Conservation (phyloP, 2,329 filamentous ascomycete genomes). For the Thielaviopsis populi region DNA sequence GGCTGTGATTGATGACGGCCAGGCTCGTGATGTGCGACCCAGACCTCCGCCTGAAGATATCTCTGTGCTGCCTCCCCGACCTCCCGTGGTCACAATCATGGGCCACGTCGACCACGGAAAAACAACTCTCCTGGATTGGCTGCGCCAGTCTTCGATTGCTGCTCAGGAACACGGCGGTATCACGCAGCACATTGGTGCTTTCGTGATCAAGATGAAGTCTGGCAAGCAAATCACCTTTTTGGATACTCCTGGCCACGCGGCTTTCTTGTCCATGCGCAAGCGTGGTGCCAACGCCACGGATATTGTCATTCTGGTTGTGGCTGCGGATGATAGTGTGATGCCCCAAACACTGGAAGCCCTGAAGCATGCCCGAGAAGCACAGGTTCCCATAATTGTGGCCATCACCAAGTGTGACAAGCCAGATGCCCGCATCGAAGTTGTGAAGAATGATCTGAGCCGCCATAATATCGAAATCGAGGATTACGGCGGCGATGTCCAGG, state of each 20-base stretch:
- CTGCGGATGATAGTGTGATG: constrained; percentile 93
- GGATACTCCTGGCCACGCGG: constrained; percentile 90
- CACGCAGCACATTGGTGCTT: constrained; percentile 96
- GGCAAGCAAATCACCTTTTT: constrained; percentile 91
- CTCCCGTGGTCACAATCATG: constrained; percentile 97
- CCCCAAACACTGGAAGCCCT: constrained; percentile 93
- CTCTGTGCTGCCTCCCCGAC: constrained; percentile 53
- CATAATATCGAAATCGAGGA: constrained; percentile 88
- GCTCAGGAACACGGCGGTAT: constrained; percentile 91
- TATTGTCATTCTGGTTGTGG: constrained; percentile 89
- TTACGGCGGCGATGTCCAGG: constrained; percentile 85
- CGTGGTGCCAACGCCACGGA: constrained; percentile 92
- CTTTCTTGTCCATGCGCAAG: constrained; percentile 90
- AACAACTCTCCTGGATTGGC: constrained; percentile 85
- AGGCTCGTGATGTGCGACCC: constrained; percentile 54
- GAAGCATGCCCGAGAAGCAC: constrained; percentile 75
- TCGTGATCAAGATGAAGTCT: constrained; percentile 73
- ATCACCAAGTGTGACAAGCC: constrained; percentile 96
- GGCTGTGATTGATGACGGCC: constrained; percentile 55
- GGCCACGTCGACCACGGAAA: constrained; percentile 98
- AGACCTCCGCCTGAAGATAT: constrained; percentile 54
- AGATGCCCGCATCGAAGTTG: constrained; percentile 61
- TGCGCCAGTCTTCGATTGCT: constrained; percentile 83
- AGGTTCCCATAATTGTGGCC: constrained; percentile 90
- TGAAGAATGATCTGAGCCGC: constrained; percentile 73